Conservation (phyloP, 805 yeast species). For the Pichia cabralensis region DNA sequence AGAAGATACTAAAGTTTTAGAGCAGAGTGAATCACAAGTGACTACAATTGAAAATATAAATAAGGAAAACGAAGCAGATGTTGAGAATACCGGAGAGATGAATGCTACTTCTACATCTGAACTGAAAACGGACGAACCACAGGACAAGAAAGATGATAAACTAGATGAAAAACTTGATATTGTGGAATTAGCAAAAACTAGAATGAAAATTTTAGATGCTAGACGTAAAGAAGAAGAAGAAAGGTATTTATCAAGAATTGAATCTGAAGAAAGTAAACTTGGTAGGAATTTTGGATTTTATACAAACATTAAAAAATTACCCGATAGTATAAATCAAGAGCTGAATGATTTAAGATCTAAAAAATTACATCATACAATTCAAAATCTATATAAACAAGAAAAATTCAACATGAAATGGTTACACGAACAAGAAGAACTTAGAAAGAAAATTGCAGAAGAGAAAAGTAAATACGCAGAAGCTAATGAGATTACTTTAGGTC, state of each 20-base stretch:
- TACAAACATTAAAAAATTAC: slow-evolving; percentile 14
- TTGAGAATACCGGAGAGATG: too few relatives aligned
- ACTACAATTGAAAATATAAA: not conserved
- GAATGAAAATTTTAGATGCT: slow-evolving; percentile 30
- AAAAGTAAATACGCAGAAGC: slow-evolving; percentile 13
- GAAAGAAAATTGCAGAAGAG: slow-evolving; percentile 19
- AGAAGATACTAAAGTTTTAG: not conserved
- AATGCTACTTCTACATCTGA: too few relatives aligned
- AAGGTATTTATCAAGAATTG: slow-evolving; percentile 23
- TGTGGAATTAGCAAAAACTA: slow-evolving; percentile 42
- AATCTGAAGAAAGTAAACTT: slow-evolving; percentile 24
- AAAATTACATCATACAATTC: slow-evolving; percentile 16
- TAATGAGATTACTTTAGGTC: slow-evolving; percentile 12
- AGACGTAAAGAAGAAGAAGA: slow-evolving; percentile 25
- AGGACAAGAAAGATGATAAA: too few relatives aligned
- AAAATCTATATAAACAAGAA: slow-evolving; percentile 25
- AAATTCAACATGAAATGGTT: slow-evolving; percentile 13
- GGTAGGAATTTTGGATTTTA: slow-evolving; percentile 26
- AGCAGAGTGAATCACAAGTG: not conserved
- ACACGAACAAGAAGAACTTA: slow-evolving; percentile 21
- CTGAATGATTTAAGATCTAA: slow-evolving; percentile 12
- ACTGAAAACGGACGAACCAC: not conserved
- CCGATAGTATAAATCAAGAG: slow-evolving; percentile 15
- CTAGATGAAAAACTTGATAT: slow-evolving; percentile 29
- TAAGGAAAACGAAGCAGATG: slow-evolving; percentile 9